Base-by-base conservation (phyloP, 1,284 basidiomycete genomes). In the Butyriboletus appendiculatus region DNA sequence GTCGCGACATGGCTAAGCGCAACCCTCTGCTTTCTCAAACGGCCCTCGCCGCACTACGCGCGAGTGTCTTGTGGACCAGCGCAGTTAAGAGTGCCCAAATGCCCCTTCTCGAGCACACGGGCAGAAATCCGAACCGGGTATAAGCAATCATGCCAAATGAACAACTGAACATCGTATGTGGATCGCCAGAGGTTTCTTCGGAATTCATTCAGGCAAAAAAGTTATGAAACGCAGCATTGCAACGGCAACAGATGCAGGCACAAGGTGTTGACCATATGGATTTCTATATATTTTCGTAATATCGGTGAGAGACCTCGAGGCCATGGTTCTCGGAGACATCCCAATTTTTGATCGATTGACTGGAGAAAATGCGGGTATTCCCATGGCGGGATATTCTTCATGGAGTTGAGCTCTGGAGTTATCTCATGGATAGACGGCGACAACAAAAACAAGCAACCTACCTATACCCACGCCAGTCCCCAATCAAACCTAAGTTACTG, bases 321-420 rank as follows among this genome's bases (percentile, higher is more conserved):
- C 8, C 50, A 38, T 24, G 22, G 39, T 28, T 22, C 30, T 33
- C 37, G 28, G 14, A 15, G n/a, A 26, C 38, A 30, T 18, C 16
- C 46, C 9, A 10, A 33, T 30, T 24, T 10, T 28, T 28, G 22
- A 37, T 43, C 34, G 30, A 24, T 50, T 6, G 38, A 10, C 18
- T 32, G 51, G 43, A 30, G 34, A 33, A 30, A 34, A n/a, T 38
- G 35, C 24, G 30, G 47, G 20, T 15, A 35, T 60, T 62, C 57
- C 44, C 57, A 62, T 18, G 38, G 15, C 30, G 15, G 22, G 33
- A 26, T 32, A 18, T 4, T 34, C 30, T 39, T 34, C 35, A 32
- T 41, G 22, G 5, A 7, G 14, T 28, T 26, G 28, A 28, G 5
- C n/a, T 28, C 24, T 14, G 30, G 4, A 3, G 22, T 35, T 39